A percentile compares a stretch with the other conserved stretches of the same genome.
phyloP scores from a whole-genome alignment of 2,329 filamentous ascomycete species.

The Xylariaceae sp. region DNA sequence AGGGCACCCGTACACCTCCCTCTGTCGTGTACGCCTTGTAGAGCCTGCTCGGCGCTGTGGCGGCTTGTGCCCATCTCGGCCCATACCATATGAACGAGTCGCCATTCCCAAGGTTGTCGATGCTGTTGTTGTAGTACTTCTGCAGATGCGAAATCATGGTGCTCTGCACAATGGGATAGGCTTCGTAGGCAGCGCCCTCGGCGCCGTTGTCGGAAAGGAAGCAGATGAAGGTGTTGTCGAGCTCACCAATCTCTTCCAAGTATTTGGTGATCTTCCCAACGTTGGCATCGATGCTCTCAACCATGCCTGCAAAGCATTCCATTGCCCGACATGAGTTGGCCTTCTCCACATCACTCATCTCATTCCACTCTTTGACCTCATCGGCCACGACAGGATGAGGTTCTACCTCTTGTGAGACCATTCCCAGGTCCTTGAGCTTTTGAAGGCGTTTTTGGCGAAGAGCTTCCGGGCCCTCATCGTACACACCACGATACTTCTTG shows the following conservation, averaged over 20 bases:
- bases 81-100: slow-evolving; percentile 60
- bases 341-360: slow-evolving; percentile 40
- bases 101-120: slow-evolving; percentile 54
- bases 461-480: slow-evolving; percentile 56
- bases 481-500: slow-evolving; percentile 53
- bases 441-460: slow-evolving; percentile 49
- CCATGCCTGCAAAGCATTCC: slow-evolving; percentile 62
- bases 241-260: slow-evolving; percentile 49
- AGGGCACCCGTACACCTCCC: slow-evolving; percentile 49
- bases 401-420: slow-evolving; percentile 46
- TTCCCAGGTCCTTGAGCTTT: slow-evolving; percentile 52
- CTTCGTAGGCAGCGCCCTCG: slow-evolving; percentile 55
- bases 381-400: slow-evolving; percentile 47
- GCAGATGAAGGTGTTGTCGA: slow-evolving; percentile 60
- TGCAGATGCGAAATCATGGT: slow-evolving; percentile 47
- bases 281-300: slow-evolving; percentile 57
- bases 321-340: slow-evolving; percentile 48
- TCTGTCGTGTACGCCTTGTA: slow-evolving; percentile 42
- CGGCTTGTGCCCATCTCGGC: slow-evolving; percentile 45
- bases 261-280: slow-evolving; percentile 56
- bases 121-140: slow-evolving; percentile 53
- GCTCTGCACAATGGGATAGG: slow-evolving; percentile 51
- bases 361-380: slow-evolving; percentile 43
- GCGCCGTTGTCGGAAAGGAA: slow-evolving; percentile 63
- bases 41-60: slow-evolving; percentile 32